A percentile compares a stretch with the other conserved stretches of the same genome.
Conservation (phyloP, 2,329 filamentous ascomycete species). For the Claviceps sp. region DNA sequence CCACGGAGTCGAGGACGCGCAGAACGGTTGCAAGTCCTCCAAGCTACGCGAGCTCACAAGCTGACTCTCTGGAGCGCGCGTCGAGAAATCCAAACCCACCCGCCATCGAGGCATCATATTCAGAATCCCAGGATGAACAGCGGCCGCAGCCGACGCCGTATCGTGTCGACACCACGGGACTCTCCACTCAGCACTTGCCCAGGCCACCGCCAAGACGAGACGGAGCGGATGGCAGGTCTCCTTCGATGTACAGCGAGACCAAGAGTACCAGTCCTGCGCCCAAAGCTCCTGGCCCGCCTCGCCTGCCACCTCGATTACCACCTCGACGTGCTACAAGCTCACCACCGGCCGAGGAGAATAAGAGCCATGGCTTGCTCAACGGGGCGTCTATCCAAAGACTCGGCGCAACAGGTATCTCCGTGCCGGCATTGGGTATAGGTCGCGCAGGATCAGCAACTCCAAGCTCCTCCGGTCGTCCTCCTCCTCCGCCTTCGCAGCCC, state of each 20-base stretch:
- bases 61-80: slow-evolving; percentile 7
- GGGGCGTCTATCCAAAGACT: slow-evolving; percentile 51
- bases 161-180: slow-evolving; percentile 54
- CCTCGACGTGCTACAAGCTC: slow-evolving; percentile 9
- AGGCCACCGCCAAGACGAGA: slow-evolving; percentile 50
- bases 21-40: slow-evolving; percentile 19
- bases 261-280: not conserved
- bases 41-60: slow-evolving; percentile 20
- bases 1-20: slow-evolving; percentile 10
- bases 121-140: slow-evolving; percentile 13
- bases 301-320: slow-evolving; percentile 35
- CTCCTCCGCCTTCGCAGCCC: not conserved
- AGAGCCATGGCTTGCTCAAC: slow-evolving; percentile 22
- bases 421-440: slow-evolving; percentile 66
- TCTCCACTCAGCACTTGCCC: slow-evolving; percentile 55
- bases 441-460: slow-evolving; percentile 17
- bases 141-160: slow-evolving; percentile 49
- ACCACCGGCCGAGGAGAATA: slow-evolving; percentile 1
- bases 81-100: slow-evolving; percentile 22
- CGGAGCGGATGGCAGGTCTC: slow-evolving; percentile 21
- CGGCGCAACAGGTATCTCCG: slow-evolving; percentile 60
- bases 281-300: slow-evolving; percentile 30
- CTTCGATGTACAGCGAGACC: slow-evolving; percentile 17
- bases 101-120: not conserved
- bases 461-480: slow-evolving; percentile 15